Base-by-base conservation (phyloP, 2,329 filamentous ascomycete species). In the Sporothrix luriei region DNA sequence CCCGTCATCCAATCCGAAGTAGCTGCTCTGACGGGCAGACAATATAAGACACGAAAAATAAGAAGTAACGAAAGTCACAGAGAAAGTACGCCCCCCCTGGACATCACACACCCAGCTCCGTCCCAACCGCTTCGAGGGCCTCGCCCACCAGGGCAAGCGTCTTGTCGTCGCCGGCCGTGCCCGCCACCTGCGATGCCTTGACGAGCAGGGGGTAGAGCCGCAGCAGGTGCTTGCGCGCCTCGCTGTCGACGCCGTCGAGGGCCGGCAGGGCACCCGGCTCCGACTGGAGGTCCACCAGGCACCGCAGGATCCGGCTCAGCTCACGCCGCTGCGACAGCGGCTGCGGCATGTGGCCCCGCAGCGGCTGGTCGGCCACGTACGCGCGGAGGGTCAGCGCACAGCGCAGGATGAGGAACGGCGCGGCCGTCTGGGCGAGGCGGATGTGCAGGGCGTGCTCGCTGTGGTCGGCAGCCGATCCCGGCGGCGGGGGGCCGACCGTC, bases 291-390 rank as follows among this genome's bases (percentile, higher is more conserved):
- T 84, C 82, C 1, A 91, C 86, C 46, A 97, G 82, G 59, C 87
- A 82, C 64, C 82, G 80, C 21, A 98, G 82, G 29, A 94, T 84
- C 75, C 91, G 90, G 4, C 91, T 77, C 13, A 99, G 81, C 77
- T 97, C 95, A 72, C 87, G 89, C 55, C 92, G 86, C 76, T 97
- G 92, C 10, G 88, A 90, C 5, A 92, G 83, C 0, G 94, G 94
- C 77, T 95, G 92, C 4, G 95, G 95, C 88, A 96, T 95, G 65
- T 89, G 86, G 0, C 95, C 94, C 16, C 95, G 86, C 24, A 99
- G 82, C 0, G 94, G 94, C 76, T 97, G 94, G 78, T 99, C 95
- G 4, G 93, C 91, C 59, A 96, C 89, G 77, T 97, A 98, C 0
- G 90, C 84, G 69, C 92, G 89, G n/a, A 98, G 80, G 0, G 92